These are phyloP conservation scores for Annona squamosa DNA, from an alignment of 164 flowering plant genomes.

Conservation along the genomic window DNA sequence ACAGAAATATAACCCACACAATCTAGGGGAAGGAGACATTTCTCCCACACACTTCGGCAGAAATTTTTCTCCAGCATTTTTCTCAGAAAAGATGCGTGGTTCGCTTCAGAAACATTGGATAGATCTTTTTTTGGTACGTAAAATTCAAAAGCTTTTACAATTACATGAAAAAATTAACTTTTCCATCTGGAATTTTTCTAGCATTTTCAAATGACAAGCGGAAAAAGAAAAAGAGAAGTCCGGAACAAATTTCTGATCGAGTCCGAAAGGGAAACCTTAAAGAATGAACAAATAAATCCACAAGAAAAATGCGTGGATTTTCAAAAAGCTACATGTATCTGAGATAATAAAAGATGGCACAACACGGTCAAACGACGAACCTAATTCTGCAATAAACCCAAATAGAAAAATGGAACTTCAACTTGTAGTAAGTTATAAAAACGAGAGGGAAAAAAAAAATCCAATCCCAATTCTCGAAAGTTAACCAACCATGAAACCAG, in stretches of 20 bases:
- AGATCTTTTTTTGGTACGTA: too few species aligned
- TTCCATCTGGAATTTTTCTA: too few species aligned
- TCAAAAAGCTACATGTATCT: background rate
- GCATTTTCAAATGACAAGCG: background rate
- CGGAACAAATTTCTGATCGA: background rate
- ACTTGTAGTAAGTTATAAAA: too few species aligned
- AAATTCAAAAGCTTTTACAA: background rate
- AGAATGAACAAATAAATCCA: background rate
- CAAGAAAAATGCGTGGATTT: too few species aligned
- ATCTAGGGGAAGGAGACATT: too few species aligned
- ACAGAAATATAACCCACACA: background rate
- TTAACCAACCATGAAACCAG: background rate
- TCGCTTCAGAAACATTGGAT: too few species aligned
- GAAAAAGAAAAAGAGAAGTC: background rate
- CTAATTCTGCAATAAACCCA: background rate
- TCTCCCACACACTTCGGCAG: too few species aligned
- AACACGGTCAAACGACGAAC: background rate
- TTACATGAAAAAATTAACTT: background rate
- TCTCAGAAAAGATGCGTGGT: too few species aligned
- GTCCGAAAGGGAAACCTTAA: background rate
- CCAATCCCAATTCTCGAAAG: background rate
- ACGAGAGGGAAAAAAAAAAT: background rate
- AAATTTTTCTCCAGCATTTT: too few species aligned
- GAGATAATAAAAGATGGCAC: background rate
- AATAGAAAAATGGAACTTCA: background rate